Conservation (phyloP, 2,329 filamentous ascomycete genomes). For the Dryadomyces quercus-mongolicae region DNA sequence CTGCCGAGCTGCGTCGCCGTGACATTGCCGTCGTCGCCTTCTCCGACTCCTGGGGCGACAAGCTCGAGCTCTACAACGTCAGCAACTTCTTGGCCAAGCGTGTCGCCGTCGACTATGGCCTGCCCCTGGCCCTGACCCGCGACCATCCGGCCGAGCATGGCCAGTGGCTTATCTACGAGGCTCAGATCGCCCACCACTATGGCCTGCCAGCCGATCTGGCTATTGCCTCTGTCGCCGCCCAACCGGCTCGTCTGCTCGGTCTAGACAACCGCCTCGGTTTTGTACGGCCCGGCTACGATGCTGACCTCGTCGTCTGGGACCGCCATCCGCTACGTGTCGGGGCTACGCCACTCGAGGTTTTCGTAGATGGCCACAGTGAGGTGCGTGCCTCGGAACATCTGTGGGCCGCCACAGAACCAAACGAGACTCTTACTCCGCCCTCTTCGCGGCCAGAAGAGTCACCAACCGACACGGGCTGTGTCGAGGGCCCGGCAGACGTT, state of each 20-base stretch:
- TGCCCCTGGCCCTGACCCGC: conserved; percentile 21
- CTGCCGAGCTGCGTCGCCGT: conserved; percentile 23
- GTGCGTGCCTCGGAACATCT: conserved; percentile 15
- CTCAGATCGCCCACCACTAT: conserved; percentile 24
- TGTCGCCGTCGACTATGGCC: conserved; percentile 25
- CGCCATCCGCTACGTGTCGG: conserved; percentile 31
- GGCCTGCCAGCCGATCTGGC: conserved; percentile 26
- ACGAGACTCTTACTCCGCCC: too few relatives aligned
- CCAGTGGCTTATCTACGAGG: conserved; percentile 3
- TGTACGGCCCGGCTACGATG: conserved; percentile 32
- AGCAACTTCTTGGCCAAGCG: conserved; percentile 25
- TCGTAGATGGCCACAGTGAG: conserved; percentile 29
- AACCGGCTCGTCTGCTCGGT: conserved; percentile 26
- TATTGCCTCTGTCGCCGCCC: conserved; percentile 31
- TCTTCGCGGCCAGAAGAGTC: too few relatives aligned
- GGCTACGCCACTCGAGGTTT: conserved; percentile 33
- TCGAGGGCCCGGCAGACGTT: conserved; percentile 9
- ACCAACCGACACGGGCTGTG: too few relatives aligned
- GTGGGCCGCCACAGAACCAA: not conserved
- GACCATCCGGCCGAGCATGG: conserved; percentile 4
- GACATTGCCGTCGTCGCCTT: conserved; percentile 31
- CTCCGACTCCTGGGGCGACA: conserved; percentile 28
- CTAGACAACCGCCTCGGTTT: conserved; percentile 20
- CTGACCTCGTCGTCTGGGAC: conserved; percentile 37
- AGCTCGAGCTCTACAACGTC: conserved; percentile 27